Evolutionary conservation across 225 moss, liverwort and hornwort genomes (phyloP).

Genomic region (Pseudisothecium myosuroides): DNA sequence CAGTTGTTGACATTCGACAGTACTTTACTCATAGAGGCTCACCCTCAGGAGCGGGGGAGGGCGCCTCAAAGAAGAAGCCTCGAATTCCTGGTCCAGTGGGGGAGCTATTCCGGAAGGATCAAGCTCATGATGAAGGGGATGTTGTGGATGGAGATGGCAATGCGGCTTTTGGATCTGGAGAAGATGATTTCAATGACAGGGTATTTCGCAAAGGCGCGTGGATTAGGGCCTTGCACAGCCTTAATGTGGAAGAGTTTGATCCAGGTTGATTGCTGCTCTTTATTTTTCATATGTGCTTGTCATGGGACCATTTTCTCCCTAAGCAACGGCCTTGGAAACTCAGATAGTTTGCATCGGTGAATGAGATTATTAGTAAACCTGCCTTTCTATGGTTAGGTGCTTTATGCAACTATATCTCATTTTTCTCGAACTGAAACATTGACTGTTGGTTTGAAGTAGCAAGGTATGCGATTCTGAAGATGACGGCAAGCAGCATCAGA

Average conservation of each 20-base stretch:
- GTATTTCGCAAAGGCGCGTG: constrained; percentile 61
- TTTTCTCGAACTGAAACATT: background rate
- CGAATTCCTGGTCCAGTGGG: constrained; percentile 52
- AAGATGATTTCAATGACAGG: constrained; percentile 5
- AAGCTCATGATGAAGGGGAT: background rate
- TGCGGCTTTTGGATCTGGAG: background rate
- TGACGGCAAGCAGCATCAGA: constrained; percentile 34
- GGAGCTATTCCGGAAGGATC: constrained; percentile 4
- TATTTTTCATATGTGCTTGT: background rate
- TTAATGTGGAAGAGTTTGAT: constrained; percentile 40
- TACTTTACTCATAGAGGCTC: constrained; percentile 11
- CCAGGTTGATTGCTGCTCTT: constrained; percentile 14
- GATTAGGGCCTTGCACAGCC: constrained; percentile 56
- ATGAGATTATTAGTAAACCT: background rate
- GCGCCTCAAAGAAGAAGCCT: constrained; percentile 6
- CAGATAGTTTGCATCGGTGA: background rate
- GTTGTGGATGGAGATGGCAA: background rate
- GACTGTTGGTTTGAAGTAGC: constrained; percentile 6
- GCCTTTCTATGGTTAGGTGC: background rate
- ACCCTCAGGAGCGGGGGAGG: constrained; percentile 1
- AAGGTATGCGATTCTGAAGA: constrained; percentile 33
- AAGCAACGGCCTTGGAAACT: background rate
- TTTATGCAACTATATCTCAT: background rate
- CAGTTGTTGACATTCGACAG: constrained; percentile 22
- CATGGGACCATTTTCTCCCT: background rate